Evolutionary conservation across 805 yeast species (phyloP), one percentile per base, ranked within the genome.

Genomic region (Komagataella kurtzmanii): DNA sequence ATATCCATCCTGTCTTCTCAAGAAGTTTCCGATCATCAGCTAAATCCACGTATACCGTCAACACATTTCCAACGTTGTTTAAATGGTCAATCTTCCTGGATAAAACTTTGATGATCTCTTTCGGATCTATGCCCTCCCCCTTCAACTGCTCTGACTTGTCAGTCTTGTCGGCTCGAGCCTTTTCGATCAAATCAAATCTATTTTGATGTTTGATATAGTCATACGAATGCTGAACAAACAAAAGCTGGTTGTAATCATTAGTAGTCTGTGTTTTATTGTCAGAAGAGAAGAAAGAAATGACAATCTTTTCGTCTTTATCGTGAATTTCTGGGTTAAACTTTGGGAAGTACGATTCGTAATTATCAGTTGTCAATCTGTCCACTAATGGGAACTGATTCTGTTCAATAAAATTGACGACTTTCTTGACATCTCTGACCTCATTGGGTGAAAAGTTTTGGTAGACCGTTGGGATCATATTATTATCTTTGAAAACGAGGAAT

Each of bases 371-470:
- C 50, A 85, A 64, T 56, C 81, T 82, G 50, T 70, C 73, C 48
- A 79, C 65, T 10, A 73, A 63, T 4, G 90, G 88, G 48, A 68
- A 63, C 17, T 78, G 68, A 56, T 76, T 70, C 48, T 67, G 63
- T 30, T 63, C 60, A 24, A 85, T 64, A 69, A 84, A 85, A 14
- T 73, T 61, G 55, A 71, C 60, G 7, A 85, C 69, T 45, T 67
- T 63, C 19, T 68, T 69, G 17, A 64, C 64, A 55, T 77, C 73
- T 55, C 93, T 72, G 52, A 76, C 73, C 57, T 84, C 87, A 49
- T 78, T 79, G 6, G 88, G 76, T 0, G 82, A 80, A 64, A 77
- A 80, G 52, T 78, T 80, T 56, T 77, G 85, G 56, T 64, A 82
- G 4, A 81, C 73, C 3, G 68, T 66, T 0, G 86, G 74, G 36